These are phyloP conservation scores for Plectosphaerella cucumerina DNA, from an alignment of 2,329 filamentous ascomycete species.

Conservation along the genomic window DNA sequence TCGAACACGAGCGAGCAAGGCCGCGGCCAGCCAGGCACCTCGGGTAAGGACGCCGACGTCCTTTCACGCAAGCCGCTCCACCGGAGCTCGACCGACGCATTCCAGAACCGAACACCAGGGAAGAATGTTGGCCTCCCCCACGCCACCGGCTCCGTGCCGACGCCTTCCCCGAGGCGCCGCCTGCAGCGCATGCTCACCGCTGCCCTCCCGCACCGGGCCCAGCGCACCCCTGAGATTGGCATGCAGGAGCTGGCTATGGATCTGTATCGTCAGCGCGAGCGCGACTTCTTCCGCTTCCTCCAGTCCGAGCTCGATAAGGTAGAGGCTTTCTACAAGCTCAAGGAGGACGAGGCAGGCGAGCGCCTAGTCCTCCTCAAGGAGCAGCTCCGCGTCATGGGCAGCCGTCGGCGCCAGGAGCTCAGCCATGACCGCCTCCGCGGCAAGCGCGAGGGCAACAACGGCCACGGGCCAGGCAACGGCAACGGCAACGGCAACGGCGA, in stretches of 20 bases:
- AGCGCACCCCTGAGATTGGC: constrained; percentile 34
- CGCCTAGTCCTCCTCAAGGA: constrained; percentile 68
- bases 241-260: constrained; percentile 39
- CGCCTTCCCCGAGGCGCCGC: constrained; percentile 9
- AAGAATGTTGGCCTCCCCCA: constrained; percentile 4
- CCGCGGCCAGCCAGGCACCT: no score
- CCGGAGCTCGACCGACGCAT: no score
- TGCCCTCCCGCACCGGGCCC: constrained; percentile 21
- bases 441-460: constrained; percentile 19
- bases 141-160: constrained; percentile 3
- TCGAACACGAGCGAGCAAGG: constrained; percentile 20
- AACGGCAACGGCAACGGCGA: constrained; percentile 20
- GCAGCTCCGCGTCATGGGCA: constrained; percentile 90
- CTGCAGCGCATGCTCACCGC: constrained; percentile 37
- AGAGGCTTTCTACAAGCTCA: constrained; percentile 80
- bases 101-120: no score
- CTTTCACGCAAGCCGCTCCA: no score
- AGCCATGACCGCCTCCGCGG: constrained; percentile 34
- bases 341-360: constrained; percentile 78
- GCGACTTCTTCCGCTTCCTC: constrained; percentile 84
- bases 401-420: constrained; percentile 72
- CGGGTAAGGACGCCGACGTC: no score
- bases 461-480: constrained; percentile 12
- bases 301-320: constrained; percentile 87
- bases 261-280: constrained; percentile 67